Evolutionary conservation across 257 asterid species (phyloP).

Genomic region (Solanum corneliomulleri): DNA sequence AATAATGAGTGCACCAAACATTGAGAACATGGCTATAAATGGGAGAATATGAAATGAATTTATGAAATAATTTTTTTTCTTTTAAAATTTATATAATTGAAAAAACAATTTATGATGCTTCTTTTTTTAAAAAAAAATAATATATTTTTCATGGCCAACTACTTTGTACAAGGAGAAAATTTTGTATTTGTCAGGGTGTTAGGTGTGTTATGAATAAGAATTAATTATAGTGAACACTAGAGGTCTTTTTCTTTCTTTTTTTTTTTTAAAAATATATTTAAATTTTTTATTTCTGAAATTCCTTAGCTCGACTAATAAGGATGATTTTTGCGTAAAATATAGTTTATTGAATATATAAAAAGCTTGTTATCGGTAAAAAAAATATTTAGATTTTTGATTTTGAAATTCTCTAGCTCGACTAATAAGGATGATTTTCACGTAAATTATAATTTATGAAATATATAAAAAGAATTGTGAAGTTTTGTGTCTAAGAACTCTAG

Average conservation of each 20-base stretch:
- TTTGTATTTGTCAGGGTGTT: not conserved
- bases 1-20: not conserved
- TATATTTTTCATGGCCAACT: not conserved
- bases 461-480: not conserved
- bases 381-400: too few species aligned
- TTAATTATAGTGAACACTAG: not conserved
- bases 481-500: not conserved
- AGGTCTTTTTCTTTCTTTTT: too few species aligned
- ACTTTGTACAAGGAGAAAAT: not conserved
- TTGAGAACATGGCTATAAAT: not conserved
- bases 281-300: too few species aligned
- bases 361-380: too few species aligned
- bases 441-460: too few species aligned
- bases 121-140: not conserved
- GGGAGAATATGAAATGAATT: not conserved
- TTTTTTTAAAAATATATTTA: rapidly evolving
- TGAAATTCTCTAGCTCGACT: too few species aligned
- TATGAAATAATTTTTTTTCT: not conserved
- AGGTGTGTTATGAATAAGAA: not conserved
- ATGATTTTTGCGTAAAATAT: too few species aligned
- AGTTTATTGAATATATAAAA: too few species aligned
- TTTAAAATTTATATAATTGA: not conserved
- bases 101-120: not conserved
- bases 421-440: not conserved
- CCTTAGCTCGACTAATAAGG: not conserved